A percentile compares a stretch with the other conserved stretches of the same genome.
phyloP scores from a whole-genome alignment of 2,329 filamentous ascomycete species.

The Raffaelea arxii region DNA sequence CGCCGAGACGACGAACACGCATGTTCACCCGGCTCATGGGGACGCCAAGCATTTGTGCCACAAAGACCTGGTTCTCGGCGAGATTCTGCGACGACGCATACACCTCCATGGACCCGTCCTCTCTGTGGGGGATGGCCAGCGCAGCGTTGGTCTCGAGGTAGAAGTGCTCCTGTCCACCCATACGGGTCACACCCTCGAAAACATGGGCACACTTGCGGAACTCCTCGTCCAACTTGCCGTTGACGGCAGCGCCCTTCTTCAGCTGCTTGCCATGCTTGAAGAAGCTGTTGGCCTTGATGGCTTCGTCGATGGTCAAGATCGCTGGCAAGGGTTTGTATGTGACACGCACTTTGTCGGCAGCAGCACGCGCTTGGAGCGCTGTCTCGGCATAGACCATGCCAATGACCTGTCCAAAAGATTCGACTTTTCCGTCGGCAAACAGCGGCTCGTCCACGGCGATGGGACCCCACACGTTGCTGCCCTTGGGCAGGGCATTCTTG shows the following conservation, averaged over 20 bases:
- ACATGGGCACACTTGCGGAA: slow-evolving; percentile 72
- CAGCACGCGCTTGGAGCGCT: slow-evolving; percentile 66
- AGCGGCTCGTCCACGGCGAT: slow-evolving; percentile 75
- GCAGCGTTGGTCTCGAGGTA: slow-evolving; percentile 89
- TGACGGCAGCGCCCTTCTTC: slow-evolving; percentile 63
- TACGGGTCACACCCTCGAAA: slow-evolving; percentile 71
- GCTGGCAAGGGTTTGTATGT: slow-evolving; percentile 86
- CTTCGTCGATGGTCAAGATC: slow-evolving; percentile 88
- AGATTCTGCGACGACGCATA: slow-evolving; percentile 90
- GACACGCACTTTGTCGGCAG: slow-evolving; percentile 71
- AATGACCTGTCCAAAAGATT: slow-evolving; percentile 82
- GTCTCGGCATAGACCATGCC: slow-evolving; percentile 77
- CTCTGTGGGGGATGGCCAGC: slow-evolving; percentile 73
- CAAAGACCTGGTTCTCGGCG: slow-evolving; percentile 74
- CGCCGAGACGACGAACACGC: slow-evolving; percentile 82
- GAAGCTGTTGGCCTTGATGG: slow-evolving; percentile 80
- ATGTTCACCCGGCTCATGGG: slow-evolving; percentile 81
- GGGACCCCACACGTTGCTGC: slow-evolving; percentile 88
- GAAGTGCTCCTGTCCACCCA: slow-evolving; percentile 95
- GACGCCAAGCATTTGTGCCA: slow-evolving; percentile 74
- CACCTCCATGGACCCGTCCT: slow-evolving; percentile 91
- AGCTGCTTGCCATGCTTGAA: slow-evolving; percentile 76
- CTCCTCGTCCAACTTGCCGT: slow-evolving; percentile 40
- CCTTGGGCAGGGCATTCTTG: slow-evolving; percentile 67
- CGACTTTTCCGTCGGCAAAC: slow-evolving; percentile 82